Conservation (phyloP, 768 basidiomycete species). For the Hortiboletus campestris region DNA sequence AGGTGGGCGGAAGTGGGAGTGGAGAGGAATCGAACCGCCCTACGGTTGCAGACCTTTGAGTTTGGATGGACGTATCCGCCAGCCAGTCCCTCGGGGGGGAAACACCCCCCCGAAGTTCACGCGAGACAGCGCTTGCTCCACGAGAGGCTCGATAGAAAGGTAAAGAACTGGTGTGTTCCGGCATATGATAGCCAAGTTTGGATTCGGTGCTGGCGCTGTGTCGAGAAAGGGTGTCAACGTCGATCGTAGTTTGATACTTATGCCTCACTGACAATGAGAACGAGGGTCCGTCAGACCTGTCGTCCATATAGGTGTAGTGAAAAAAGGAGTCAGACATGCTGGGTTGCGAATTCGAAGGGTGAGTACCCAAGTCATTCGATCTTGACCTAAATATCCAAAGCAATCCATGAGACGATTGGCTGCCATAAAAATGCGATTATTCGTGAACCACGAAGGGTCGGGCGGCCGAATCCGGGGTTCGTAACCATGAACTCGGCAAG, state of each 20-base stretch:
- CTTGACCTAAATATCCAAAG: constrained; percentile 9
- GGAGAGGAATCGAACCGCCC: not conserved
- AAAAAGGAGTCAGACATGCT: constrained; percentile 7
- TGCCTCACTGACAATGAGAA: constrained; percentile 12
- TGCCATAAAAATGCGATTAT: constrained; percentile 6
- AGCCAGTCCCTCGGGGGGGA: not conserved
- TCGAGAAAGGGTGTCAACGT: constrained; percentile 6
- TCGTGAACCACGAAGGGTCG: not conserved
- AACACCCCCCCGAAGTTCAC: not conserved
- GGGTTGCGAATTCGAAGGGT: not conserved
- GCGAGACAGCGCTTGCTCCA: not conserved
- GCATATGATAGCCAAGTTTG: not conserved
- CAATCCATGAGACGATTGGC: constrained; percentile 7
- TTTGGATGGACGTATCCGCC: not conserved
- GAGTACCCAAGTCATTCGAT: not conserved
- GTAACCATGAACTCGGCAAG: not conserved
- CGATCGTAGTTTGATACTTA: not conserved
- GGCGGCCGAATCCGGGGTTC: constrained; percentile 6
- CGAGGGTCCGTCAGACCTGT: not conserved
- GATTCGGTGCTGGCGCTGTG: constrained; percentile 1
- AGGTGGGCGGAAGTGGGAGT: not conserved
- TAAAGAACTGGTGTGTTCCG: not conserved
- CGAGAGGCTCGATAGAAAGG: not conserved
- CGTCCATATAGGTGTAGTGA: not conserved
- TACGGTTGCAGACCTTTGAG: not conserved